Base-by-base conservation (phyloP, 2,329 filamentous ascomycete genomes). In the Paecilomyces niveus region DNA sequence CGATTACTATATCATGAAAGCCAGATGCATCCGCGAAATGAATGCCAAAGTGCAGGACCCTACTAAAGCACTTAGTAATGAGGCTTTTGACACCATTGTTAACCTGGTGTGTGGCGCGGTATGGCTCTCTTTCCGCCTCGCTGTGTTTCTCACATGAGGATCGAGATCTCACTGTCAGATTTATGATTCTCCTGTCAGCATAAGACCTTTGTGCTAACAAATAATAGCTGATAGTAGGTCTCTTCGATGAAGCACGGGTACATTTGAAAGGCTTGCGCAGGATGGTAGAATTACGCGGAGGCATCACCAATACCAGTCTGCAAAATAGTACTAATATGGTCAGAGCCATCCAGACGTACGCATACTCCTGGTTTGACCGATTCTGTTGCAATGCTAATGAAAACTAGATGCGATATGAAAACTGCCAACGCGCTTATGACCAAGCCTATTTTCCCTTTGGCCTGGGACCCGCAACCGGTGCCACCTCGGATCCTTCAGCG, bases 1-100 rank as follows among this genome's bases (percentile, higher is more conserved):
- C n/a, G 72, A 75, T 45, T 74, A 74, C 51, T 74, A 70, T 63
- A 62, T 69, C 29, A 73, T 75, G 68, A 75, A 75, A 58, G 69
- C 65, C 13, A 70, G 68, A 61, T 70, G 70, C 45, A 72, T 72
- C 53, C 65, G 53, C 49, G 68, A 69, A 58, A 72, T 72, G 67
- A 72, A 70, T 55, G 59, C 54, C 13, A 74, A 69, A 61, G 58
- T 74, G 49, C 56, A 59, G 33, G 64, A 72, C 61, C 69, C 69
- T 22, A 54, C 57, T 21, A 60, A 62, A 29, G 62, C 67, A 21
- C 60, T 72, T 31, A 70, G 65, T 51, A 63, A 74, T 56, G 67
- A 70, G 55, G 69, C 72, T 10, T 68, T 77, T 58, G 70, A 73
- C 56, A 74, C 71, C 7, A 72, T 75, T 55, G 65, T 75, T 53